Evolutionary conservation across 2,329 filamentous ascomycete species (phyloP), one percentile per base, ranked within the genome.

Genomic region (Phaeosphaeria sp.): DNA sequence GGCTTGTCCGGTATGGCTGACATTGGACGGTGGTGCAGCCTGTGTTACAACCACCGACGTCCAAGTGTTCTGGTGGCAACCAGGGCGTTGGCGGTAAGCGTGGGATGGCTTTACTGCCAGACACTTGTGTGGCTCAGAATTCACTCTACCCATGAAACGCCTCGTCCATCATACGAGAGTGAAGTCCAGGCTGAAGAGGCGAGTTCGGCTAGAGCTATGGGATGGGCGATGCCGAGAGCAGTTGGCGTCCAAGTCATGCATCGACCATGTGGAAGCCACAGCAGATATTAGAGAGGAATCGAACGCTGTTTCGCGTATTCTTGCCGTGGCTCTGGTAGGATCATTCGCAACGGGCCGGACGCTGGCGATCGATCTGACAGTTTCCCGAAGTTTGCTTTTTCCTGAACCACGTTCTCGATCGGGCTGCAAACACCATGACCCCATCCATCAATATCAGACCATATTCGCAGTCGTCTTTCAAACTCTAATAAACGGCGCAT

Each of bases 1-100:
- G 49, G 27, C 51, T 55, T 49, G 48, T 39, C 27, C 48, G 52
- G 56, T 20, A n/a, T 43, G 40, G 40, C 40, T 21, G 40, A 7
- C 30, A 13, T 36, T 36, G 8, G 5, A 13, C 11, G 8, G 11
- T 36, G 30, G 15, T 36, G 11, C 30, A 36, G 30, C 30, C 30
- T 7, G 30, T 36, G 30, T 13, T 13, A 36, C 30, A 36, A 36
- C 8, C 30, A 6, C 30, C 30, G 6, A 36, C 15, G 3, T 3
- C 30, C 30, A 3, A 36, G 30, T 36, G 6, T 36, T 30, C 30
- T 13, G 6, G 30, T 36, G 30, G 30, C 30, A 13, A 36, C 11
- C 11, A 6, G 11, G 30, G 30, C 5, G 30, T 36, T 36, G n/a
- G 6, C 11, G 15, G 30, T 13, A 36, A 7, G 11, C 30, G 30